Evolutionary conservation across 768 basidiomycete species (phyloP), one percentile per base, ranked within the genome.

Genomic region (Vishniacozyma victoriae): DNA sequence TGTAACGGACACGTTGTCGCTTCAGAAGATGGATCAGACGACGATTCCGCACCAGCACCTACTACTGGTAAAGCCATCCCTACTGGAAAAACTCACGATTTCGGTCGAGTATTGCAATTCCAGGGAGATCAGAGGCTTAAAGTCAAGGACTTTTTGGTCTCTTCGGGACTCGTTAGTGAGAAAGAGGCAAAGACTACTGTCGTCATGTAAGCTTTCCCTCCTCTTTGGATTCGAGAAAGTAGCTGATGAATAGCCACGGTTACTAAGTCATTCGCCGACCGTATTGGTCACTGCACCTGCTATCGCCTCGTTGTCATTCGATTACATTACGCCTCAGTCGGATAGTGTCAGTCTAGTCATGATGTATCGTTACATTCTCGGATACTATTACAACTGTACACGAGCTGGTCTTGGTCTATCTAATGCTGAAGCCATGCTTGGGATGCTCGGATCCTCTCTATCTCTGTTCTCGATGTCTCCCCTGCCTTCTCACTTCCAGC

Each of bases 61-160:
- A 48, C 46, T 29, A 48, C 57, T n/a, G 50, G 43, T 26, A 46
- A 41, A 35, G 54, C 55, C 38, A 87, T 91, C 44, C 88, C 95
- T 75, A n/a, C n/a, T n/a, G n/a, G n/a, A n/a, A 87, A 87, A 72
- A 46, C 16, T 19, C 26, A 23, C 6, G 88, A 91, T 76, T 82
- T 89, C 77, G 95, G 95, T 48, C 80, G 91, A 76, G 88, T 99
- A 71, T 88, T 99, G 67, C 95, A 99, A 76, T 83, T 99, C 57
- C 95, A 97, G 73, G 95, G 95, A 54, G 95, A 99, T 75, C 95
- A 99, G 74, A 82, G 95, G 43, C 73, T 78, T 70, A 91, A 92
- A 79, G 93, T 96, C 57, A 81, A 80, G 45, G 80, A 77, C 41
- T 96, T 96, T 79, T 82, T 99, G 59, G 76, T 78, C 53, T 83